Percentiles rank a stretch among this genome's conserved stretches.
Conservation (phyloP, 495 filamentous ascomycete genomes). For the Penicillium cinerascens region DNA sequence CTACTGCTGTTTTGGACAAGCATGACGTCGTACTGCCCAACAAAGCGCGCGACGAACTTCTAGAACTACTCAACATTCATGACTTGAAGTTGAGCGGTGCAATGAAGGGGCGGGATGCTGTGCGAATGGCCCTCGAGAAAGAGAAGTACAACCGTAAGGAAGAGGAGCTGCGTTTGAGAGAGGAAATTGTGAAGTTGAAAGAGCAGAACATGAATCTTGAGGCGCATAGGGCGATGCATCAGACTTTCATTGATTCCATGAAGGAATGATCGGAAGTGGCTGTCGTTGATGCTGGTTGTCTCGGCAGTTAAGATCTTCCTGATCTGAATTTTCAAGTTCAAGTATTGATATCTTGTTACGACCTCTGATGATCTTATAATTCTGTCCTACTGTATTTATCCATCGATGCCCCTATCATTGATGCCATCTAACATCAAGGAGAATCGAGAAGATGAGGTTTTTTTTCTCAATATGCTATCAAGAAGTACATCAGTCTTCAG, state of each 20-base stretch:
- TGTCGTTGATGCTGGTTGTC: not conserved
- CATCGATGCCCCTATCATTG: not conserved
- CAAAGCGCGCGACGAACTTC: conserved; percentile 39
- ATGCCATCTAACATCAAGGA: not conserved
- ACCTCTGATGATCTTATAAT: no score
- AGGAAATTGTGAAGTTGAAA: conserved; percentile 55
- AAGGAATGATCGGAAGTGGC: conserved; percentile 1
- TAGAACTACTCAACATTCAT: conserved; percentile 50
- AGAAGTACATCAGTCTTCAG: not conserved
- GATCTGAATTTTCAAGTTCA: no score
- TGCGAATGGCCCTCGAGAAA: conserved; percentile 55
- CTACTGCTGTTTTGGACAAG: conserved; percentile 49
- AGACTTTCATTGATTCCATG: conserved; percentile 35
- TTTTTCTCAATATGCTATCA: not conserved
- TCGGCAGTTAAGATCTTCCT: not conserved
- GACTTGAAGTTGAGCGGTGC: conserved; percentile 56
- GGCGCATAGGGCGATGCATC: conserved; percentile 39
- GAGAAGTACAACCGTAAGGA: conserved; percentile 43
- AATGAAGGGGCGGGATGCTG: conserved; percentile 58
- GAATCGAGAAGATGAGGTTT: not conserved
- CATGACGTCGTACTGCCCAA: conserved; percentile 43
- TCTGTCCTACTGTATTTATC: not conserved
- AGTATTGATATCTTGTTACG: no score
- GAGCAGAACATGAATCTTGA: conserved; percentile 36
- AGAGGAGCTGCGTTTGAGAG: conserved; percentile 55